Conservation (phyloP, 1,284 basidiomycete genomes). For the Malassezia yamatoensis region DNA sequence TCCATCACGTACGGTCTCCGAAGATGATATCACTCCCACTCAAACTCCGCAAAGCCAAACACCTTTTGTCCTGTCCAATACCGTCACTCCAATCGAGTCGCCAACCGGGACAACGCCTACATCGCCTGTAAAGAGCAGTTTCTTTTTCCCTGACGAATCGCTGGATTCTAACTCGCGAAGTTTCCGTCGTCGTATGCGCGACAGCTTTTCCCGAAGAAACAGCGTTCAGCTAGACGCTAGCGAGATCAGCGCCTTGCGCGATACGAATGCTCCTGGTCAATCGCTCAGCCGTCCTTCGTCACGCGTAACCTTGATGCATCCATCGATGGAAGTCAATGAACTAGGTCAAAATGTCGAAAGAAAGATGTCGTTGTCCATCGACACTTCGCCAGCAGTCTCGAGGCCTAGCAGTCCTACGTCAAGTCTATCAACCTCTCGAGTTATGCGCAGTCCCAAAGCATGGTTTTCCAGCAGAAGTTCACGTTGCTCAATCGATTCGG, state of each 20-base stretch:
- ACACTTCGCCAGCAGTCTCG: not conserved
- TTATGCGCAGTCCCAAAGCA: not conserved
- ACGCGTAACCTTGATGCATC: not conserved
- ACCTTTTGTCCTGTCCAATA: not conserved
- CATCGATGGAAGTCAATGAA: not conserved
- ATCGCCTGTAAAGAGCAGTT: not conserved
- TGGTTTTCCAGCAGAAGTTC: not conserved
- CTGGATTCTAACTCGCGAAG: not conserved
- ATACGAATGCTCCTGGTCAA: not conserved
- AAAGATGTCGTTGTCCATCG: not conserved
- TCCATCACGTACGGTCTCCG: not conserved
- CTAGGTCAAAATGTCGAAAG: not conserved
- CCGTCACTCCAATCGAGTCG: not conserved
- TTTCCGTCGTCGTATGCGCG: not conserved
- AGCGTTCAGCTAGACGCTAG: not conserved
- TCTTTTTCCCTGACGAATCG: not conserved
- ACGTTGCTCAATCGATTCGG: not conserved
- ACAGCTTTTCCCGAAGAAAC: not conserved
- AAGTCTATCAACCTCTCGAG: not conserved
- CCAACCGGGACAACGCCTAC: not conserved
- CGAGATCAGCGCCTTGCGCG: not conserved
- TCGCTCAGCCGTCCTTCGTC: constrained; percentile 3
- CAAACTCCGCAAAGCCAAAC: not conserved
- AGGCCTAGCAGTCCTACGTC: not conserved
- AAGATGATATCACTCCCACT: not conserved